A percentile compares a stretch with the other conserved stretches of the same genome.
Conservation (phyloP, 805 yeast species). For the Teunomyces lycoperdinae region DNA sequence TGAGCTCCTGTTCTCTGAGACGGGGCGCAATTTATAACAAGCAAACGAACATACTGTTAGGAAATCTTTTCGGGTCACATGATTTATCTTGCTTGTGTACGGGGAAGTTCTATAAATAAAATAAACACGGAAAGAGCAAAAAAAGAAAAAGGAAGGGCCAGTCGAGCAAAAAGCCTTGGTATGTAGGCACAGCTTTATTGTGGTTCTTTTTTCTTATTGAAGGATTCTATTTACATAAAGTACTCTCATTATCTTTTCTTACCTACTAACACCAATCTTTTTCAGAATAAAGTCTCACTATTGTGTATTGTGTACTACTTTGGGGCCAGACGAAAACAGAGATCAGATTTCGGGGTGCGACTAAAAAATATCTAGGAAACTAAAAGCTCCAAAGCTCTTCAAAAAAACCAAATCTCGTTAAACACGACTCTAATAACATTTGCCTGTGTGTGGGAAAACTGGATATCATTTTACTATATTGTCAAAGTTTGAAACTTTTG, state of each 20-base stretch:
- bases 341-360: conserved; percentile 2
- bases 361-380: conserved; percentile 1
- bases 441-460: neutral
- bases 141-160: neutral
- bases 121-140: neutral
- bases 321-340: conserved; percentile 1
- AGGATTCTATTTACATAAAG: neutral
- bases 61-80: neutral
- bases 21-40: neutral
- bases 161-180: neutral
- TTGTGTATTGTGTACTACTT: neutral
- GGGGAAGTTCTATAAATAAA: neutral
- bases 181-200: neutral
- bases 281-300: neutral
- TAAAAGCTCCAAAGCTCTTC: neutral
- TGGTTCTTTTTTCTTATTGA: neutral
- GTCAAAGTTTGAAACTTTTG: neutral
- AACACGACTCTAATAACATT: neutral
- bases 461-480: neutral
- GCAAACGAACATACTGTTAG: too few species aligned
- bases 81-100: neutral
- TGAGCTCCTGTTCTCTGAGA: neutral
- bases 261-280: neutral
- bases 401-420: neutral
- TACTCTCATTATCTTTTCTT: neutral